Conservation (phyloP, 306 rosid species). For the Cicer cuneatum region DNA sequence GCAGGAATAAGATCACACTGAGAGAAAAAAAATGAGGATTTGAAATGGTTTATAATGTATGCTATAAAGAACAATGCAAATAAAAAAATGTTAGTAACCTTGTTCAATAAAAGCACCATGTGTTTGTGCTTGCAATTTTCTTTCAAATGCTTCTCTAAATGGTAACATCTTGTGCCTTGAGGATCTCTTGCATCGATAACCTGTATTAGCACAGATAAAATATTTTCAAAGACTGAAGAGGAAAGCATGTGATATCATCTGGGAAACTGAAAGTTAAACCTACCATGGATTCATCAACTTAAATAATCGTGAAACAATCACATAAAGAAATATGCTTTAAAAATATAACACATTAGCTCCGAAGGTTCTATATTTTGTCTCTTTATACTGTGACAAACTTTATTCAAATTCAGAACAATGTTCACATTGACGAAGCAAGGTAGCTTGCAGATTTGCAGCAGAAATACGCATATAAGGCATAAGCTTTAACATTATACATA, state of each 20-base stretch:
- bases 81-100: slow-evolving; percentile 58
- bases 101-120: slow-evolving; percentile 82
- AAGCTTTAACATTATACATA: background rate
- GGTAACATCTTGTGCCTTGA: slow-evolving; percentile 86
- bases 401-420: background rate
- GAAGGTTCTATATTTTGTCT: background rate
- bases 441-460: background rate
- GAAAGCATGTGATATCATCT: background rate
- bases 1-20: slow-evolving; percentile 92
- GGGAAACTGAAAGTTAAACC: slow-evolving; percentile 6
- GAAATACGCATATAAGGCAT: slow-evolving; percentile 4
- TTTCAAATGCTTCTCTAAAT: slow-evolving; percentile 91
- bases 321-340: slow-evolving; percentile 2
- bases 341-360: background rate
- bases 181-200: slow-evolving; percentile 98
- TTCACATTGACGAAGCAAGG: background rate
- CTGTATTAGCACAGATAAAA: slow-evolving; percentile 54
- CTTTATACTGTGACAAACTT: background rate
- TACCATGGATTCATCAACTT: slow-evolving; percentile 13
- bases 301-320: slow-evolving; percentile 27
- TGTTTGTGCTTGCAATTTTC: slow-evolving; percentile 90
- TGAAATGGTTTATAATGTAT: slow-evolving; percentile 29
- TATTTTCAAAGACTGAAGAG: slow-evolving; percentile 13
- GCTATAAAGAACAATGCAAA: background rate
- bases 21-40: slow-evolving; percentile 6